phyloP scores from a whole-genome alignment of 2,329 filamentous ascomycete genomes.

The Stylonectria norvegica region DNA sequence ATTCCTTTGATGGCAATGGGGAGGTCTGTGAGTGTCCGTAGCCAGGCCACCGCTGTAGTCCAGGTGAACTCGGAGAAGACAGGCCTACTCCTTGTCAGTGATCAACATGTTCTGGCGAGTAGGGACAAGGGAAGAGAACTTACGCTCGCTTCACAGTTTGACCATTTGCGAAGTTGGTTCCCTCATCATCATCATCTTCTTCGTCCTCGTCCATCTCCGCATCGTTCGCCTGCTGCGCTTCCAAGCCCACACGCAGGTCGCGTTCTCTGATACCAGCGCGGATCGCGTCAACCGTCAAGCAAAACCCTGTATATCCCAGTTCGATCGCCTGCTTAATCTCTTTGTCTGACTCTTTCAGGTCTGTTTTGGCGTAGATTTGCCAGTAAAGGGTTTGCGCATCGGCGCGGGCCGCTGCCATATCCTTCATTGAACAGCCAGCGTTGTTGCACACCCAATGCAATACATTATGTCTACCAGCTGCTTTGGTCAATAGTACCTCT shows the following conservation, averaged over 20 bases:
- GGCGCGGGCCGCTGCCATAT: conserved; percentile 4
- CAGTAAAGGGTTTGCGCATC: conserved; percentile 6
- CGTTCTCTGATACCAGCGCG: conserved; percentile 6
- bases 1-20: conserved; percentile 8
- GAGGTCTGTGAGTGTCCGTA: conserved; percentile 2
- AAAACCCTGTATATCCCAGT: conserved; percentile 7
- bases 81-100: not conserved
- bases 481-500: conserved; percentile 5
- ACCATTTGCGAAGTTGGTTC: not conserved
- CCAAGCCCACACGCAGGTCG: conserved; percentile 2
- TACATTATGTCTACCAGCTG: conserved; percentile 4
- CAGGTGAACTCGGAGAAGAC: conserved; percentile 3
- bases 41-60: conserved; percentile 6
- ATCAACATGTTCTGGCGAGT: not conserved
- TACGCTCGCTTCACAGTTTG: conserved; percentile 4
- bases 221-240: not conserved
- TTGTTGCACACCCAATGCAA: conserved; percentile 12
- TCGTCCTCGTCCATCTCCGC: not conserved
- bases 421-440: conserved; percentile 3
- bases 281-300: conserved; percentile 10
- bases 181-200: not conserved
- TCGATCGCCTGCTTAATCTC: conserved; percentile 6
- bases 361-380: conserved; percentile 9
- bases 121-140: not conserved
- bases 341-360: conserved; percentile 1